Evolutionary conservation across 768 basidiomycete species (phyloP), one percentile per base, ranked within the genome.

Genomic region (Suillus spraguei): DNA sequence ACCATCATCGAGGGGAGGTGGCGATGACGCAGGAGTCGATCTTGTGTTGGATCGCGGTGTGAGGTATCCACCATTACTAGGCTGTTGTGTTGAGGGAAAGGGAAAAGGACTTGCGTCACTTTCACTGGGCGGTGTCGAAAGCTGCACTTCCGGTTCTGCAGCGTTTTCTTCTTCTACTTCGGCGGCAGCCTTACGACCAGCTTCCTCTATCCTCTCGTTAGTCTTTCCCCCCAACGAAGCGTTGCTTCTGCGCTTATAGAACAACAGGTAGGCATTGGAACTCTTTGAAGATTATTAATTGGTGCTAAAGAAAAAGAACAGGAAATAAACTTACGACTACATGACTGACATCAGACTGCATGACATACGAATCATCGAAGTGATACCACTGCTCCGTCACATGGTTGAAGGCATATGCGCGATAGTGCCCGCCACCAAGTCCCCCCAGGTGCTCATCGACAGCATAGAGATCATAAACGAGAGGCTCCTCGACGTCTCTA

Each of bases 401-500:
- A 69, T 91, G 88, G 74, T 97, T 97, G 71, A 85, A 81, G 16
- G 95, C 94, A 74, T 94, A 97, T 17, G 97, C 96, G 3, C 97
- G 92, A 76, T 99, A 98, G 74, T 98, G 97, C 2, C 96, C 96
- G 36, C 96, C 95, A 41, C 94, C 95, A 39, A 97, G 80, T 3
- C 95, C 95, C 53, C 97, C 97, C 64, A 97, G 83, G 74, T 99
- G 97, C 76, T 99, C 97, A 72, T 98, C 96, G n/a, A 99, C 97
- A 1, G 87, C 97, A 74, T 90, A 99, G 22, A 99, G 83, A 76
- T 99, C 97, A 74, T 99, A 99, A 35, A 96, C 71, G 61, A 97
- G 78, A 33, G 93, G 90, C 70, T 97, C 95, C 32, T 90, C 85
- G 50, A 86, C 70, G 54, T 85, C 81, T 17, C 78, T 77, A 20